These are phyloP conservation scores for Pyrenochaeta sp. DNA, from an alignment of 2,329 filamentous ascomycete species.

Conservation along the genomic window DNA sequence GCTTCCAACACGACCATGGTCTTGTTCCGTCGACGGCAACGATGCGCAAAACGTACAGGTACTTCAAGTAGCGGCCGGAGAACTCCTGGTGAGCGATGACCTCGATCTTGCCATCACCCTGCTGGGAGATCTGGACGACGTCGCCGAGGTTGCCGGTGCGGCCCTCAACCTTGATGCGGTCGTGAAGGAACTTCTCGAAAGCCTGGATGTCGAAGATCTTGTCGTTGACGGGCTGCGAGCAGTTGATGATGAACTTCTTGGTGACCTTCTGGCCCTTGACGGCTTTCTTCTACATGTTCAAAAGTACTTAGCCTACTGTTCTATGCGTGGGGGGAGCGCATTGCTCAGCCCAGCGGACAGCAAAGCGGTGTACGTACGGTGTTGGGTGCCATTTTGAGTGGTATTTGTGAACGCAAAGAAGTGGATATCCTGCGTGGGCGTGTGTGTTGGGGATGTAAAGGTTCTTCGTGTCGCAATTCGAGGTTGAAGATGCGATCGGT, in stretches of 20 bases:
- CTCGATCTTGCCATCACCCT: conserved; percentile 97
- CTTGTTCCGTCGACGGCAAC: no score
- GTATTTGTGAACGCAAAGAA: conserved; percentile 73
- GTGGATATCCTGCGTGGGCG: conserved; percentile 84
- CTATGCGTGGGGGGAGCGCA: conserved; percentile 37
- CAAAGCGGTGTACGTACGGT: conserved; percentile 97
- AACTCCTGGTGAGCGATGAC: conserved; percentile 97
- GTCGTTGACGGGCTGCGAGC: conserved; percentile 95
- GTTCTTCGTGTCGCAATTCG: conserved; percentile 2
- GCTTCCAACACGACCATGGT: background rate
- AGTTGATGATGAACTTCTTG: conserved; percentile 99
- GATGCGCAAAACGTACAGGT: conserved; percentile 74
- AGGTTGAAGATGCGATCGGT: conserved; percentile 2
- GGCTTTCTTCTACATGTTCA: conserved; percentile 63
- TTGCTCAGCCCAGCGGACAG: conserved; percentile 70
- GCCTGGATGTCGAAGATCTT: conserved; percentile 99
- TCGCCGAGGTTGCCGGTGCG: conserved; percentile 98
- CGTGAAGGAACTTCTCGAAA: conserved; percentile 99
- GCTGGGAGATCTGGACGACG: conserved; percentile 85
- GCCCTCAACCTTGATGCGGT: conserved; percentile 99
- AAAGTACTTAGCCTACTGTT: conserved; percentile 95
- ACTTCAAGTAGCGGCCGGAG: conserved; percentile 99
- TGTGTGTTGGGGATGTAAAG: conserved; percentile 22
- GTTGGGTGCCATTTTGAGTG: conserved; percentile 81
- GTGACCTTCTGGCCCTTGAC: conserved; percentile 72